Evolutionary conservation across 495 filamentous ascomycete genomes (phyloP).

Genomic region (Trichoderma reesei): DNA sequence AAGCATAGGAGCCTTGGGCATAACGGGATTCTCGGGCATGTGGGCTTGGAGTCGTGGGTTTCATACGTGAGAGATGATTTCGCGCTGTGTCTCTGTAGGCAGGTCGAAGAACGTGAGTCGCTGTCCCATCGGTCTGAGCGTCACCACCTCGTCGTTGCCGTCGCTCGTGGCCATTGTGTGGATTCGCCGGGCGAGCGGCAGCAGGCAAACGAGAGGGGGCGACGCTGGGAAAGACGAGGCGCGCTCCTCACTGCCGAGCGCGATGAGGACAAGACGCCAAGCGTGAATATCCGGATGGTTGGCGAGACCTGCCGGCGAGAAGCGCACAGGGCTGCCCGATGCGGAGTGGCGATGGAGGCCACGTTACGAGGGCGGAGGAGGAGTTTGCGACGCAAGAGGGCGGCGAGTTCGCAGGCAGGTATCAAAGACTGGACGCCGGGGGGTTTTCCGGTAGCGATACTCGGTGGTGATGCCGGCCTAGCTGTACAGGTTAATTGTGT

Average conservation of each 20-base stretch:
- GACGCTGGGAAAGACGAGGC: background rate
- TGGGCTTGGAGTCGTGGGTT: no score
- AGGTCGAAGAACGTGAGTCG: slow-evolving; percentile 29
- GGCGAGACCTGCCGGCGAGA: background rate
- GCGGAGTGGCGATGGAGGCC: background rate
- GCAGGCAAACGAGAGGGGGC: slow-evolving; percentile 1
- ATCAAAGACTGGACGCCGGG: no score
- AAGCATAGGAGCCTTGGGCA: background rate
- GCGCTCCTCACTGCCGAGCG: background rate
- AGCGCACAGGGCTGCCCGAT: background rate
- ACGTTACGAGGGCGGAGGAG: background rate
- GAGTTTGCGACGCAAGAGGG: background rate
- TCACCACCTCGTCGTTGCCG: slow-evolving; percentile 8
- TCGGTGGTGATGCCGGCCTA: no score
- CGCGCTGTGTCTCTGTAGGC: slow-evolving; percentile 41
- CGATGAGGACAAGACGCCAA: background rate
- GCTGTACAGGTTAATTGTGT: no score
- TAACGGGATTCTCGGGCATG: background rate
- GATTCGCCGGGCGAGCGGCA: background rate
- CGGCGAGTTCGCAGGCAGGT: background rate
- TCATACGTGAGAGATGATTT: slow-evolving; percentile 41
- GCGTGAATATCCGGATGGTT: background rate
- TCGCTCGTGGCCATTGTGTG: slow-evolving; percentile 16
- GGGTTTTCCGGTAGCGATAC: background rate
- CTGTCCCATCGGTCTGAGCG: slow-evolving; percentile 2